Evolutionary conservation across 495 filamentous ascomycete species (phyloP), one percentile per base, ranked within the genome.

Genomic region (Penicillium paradoxum): DNA sequence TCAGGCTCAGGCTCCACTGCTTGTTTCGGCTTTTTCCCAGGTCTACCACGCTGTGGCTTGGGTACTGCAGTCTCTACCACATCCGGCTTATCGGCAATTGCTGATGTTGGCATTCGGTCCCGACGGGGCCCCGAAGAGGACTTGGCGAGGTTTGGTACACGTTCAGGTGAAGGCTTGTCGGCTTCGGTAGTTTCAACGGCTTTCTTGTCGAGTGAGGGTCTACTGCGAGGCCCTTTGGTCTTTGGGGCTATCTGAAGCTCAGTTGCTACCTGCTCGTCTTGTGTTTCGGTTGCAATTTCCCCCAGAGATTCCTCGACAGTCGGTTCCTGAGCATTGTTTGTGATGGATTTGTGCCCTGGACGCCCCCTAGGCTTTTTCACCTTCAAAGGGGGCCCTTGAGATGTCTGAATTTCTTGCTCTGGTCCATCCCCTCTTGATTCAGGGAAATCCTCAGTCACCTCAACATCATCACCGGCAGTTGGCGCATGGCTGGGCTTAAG

Each of bases 161-260:
- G 24, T 8, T 43, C 34, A 17, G 48, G 37, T 15, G 17, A 19
- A 33, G 5, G 2, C 4, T 42, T 8, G 27, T 41, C 18, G 27
- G 24, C 8, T 11, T 45, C 51, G 13, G n/a, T 51, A 13, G 39
- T 30, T 15, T 25, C 52, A n/a, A 37, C 18, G 9, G 24, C 7
- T 32, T 29, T 46, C 11, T 36, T 45, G 14, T 39, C n/a, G 30
- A 45, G 36, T 7, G 53, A 53, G n/a, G 53, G 49, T 45, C 53
- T 52, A 6, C 57, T 49, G 15, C 57, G 57, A 21, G 43, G 11
- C 17, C 44, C 48, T 38, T 59, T 59, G 14, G 44, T 6, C 36
- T 49, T 49, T 9, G 53, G 29, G 3, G 27, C 6, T 36, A 39
- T 14, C 38, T 51, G 33, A 37, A 40, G 15, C 8, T 30, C 22